Evolutionary conservation across 2,329 filamentous ascomycete genomes (phyloP).

Genomic region (Colletotrichum sp.): DNA sequence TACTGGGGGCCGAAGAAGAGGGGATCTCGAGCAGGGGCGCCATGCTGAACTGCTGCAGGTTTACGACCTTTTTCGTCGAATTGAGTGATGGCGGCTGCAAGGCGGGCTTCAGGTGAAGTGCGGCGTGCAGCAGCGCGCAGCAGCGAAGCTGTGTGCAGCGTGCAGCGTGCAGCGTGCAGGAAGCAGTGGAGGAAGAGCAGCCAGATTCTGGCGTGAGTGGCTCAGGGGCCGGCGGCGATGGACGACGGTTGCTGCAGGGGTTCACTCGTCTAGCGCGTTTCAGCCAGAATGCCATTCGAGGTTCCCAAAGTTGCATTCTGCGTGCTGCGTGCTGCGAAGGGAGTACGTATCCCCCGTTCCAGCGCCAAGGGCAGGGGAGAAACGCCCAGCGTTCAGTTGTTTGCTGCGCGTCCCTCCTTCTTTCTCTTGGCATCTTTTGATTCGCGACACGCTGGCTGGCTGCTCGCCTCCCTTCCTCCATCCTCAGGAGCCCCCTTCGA

Average conservation of each 20-base stretch:
- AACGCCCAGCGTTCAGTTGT: not conserved
- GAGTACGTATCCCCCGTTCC: not conserved
- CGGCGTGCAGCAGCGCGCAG: not conserved
- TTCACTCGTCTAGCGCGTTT: conserved; percentile 7
- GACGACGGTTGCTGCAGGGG: conserved; percentile 9
- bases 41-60: not conserved
- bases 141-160: not conserved
- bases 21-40: not conserved
- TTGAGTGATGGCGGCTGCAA: not conserved
- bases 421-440: not conserved
- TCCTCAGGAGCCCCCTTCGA: not conserved
- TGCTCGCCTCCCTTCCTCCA: not conserved
- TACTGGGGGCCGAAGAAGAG: not conserved
- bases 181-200: not conserved
- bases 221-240: conserved; percentile 1
- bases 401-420: not conserved
- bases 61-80: not conserved
- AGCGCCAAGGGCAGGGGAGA: not conserved
- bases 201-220: not conserved
- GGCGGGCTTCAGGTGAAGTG: conserved; percentile 2
- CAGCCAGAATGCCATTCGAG: conserved; percentile 15
- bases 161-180: not conserved
- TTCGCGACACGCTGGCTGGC: not conserved
- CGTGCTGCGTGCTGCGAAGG: not conserved
- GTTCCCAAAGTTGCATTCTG: not conserved